Percentiles rank a stretch among this genome's conserved stretches.
phyloP scores from a whole-genome alignment of 768 basidiomycete genomes.

The Collybia nuda region DNA sequence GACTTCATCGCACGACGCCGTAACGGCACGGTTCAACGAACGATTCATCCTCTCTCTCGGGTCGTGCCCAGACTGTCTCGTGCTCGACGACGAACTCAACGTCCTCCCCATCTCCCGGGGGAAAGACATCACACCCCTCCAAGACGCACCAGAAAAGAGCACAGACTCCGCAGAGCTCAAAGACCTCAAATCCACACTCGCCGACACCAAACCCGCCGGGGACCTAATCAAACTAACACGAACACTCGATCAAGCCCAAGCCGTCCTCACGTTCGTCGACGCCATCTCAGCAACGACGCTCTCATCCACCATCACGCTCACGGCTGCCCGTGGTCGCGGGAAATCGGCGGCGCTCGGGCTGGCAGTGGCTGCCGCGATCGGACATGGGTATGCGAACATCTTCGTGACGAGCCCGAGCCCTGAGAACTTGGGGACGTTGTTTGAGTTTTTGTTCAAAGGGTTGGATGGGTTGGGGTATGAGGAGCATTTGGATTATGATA shows the following conservation, averaged over 20 bases:
- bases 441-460: slow-evolving; percentile 97
- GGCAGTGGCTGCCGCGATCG: slow-evolving; percentile 89
- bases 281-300: slow-evolving; percentile 92
- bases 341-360: slow-evolving; percentile 97
- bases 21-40: slow-evolving; percentile 96
- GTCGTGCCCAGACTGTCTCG: slow-evolving; percentile 87
- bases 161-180: slow-evolving; percentile 62
- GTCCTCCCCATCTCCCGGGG: slow-evolving; percentile 94
- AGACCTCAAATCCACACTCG: slow-evolving; percentile 74
- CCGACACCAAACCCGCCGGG: slow-evolving; percentile 84
- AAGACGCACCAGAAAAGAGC: slow-evolving; percentile 32
- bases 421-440: slow-evolving; percentile 96
- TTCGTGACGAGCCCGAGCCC: slow-evolving; percentile 98
- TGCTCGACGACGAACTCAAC: slow-evolving; percentile 97
- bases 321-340: slow-evolving; percentile 92
- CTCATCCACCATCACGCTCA: slow-evolving; percentile 92
- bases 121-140: slow-evolving; percentile 83
- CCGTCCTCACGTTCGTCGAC: slow-evolving; percentile 91
- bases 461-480: slow-evolving; percentile 94
- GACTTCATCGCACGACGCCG: slow-evolving; percentile 85
- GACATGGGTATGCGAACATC: slow-evolving; percentile 94
- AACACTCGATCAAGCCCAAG: slow-evolving; percentile 93
- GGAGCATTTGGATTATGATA: slow-evolving; percentile 97
- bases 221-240: slow-evolving; percentile 88
- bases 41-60: slow-evolving; percentile 97